Percentiles rank a stretch among this genome's conserved stretches.
phyloP scores from a whole-genome alignment of 371 early-diverging fungal species.

The Actinomortierella ambigua region DNA sequence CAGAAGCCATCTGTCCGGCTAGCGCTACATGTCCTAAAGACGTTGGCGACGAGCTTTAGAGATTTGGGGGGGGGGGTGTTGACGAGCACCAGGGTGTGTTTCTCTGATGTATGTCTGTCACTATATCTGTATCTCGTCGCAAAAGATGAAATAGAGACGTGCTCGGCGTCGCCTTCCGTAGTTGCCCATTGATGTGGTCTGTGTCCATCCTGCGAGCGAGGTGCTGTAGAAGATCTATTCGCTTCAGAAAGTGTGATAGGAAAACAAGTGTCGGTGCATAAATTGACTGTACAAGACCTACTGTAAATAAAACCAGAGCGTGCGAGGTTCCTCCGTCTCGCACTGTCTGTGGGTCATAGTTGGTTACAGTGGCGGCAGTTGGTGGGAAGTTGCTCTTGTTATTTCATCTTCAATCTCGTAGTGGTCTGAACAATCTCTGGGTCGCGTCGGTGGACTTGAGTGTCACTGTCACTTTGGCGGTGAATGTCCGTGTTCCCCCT shows the following conservation, averaged over 20 bases:
- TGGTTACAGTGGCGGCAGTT: too few species aligned
- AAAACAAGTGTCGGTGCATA: background rate
- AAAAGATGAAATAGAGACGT: slow-evolving; percentile 15
- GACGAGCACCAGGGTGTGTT: slow-evolving; percentile 6
- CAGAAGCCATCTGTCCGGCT: slow-evolving; percentile 11
- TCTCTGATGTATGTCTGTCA: slow-evolving; percentile 16
- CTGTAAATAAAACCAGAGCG: background rate
- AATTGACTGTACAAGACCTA: background rate
- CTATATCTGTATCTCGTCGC: slow-evolving; percentile 7
- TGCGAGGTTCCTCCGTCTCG: too few species aligned
- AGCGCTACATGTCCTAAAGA: slow-evolving; percentile 9
- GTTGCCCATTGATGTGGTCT: slow-evolving; percentile 11
- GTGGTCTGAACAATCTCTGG: too few species aligned
- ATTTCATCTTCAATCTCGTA: too few species aligned
- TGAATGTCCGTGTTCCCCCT: too few species aligned
- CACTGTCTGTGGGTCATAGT: too few species aligned
- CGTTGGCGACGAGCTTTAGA: slow-evolving; percentile 9
- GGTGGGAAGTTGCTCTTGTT: too few species aligned
- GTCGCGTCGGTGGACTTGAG: too few species aligned
- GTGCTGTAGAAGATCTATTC: background rate
- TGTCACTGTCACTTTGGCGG: too few species aligned
- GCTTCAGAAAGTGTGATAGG: too few species aligned
- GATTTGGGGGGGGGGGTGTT: slow-evolving; percentile 4
- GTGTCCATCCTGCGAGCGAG: too few species aligned
- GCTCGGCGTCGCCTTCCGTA: slow-evolving; percentile 6